Evolutionary conservation across 2,329 filamentous ascomycete species (phyloP), one percentile per base, ranked within the genome.

Genomic region (Pseudogymnoascus sp.): DNA sequence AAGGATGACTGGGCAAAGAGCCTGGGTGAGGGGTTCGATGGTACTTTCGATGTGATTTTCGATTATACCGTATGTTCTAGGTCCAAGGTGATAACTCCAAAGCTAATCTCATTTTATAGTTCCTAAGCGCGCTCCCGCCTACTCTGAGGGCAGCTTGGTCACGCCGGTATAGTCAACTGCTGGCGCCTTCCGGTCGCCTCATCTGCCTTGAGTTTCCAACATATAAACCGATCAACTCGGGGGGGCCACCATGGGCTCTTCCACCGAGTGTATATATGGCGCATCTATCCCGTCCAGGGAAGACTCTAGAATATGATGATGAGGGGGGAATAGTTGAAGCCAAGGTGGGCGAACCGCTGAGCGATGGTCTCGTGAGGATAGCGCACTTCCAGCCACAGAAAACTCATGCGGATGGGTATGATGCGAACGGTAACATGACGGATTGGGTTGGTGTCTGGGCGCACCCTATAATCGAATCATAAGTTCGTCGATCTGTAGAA

Each of bases 141-240:
- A 71, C 74, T 1, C 71, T 77, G 58, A 77, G 83, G 18, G 74
- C 77, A 2, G 69, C 68, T 18, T 86, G 82, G 83, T 78, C 82
- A 10, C 70, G 71, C 59, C 74, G 80, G 59, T 80, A 82, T 71
- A 66, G 73, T 12, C 69, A 77, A 37, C 74, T 85, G 37, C 73
- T 86, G 28, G 65, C 72, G 18, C 74, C 75, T 5, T 67, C 69
- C 65, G 82, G 82, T 19, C 74, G 77, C 35, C 74, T 86, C 23
- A 69, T 86, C 58, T 85, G 83, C 72, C 79, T 95, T 63, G 90
- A 95, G 70, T 95, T 88, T 70, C 90, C 90, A 8, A 83, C 86
- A 1, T 79, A 82, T 63, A 94, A 92, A 71, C 78, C 82, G 39
- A 79, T 85, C 8, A 76, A 76, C 9, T 77, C 79, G 8, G 78